Conservation (phyloP, 2,329 filamentous ascomycete genomes). For the Cladophialophora chaetospira region DNA sequence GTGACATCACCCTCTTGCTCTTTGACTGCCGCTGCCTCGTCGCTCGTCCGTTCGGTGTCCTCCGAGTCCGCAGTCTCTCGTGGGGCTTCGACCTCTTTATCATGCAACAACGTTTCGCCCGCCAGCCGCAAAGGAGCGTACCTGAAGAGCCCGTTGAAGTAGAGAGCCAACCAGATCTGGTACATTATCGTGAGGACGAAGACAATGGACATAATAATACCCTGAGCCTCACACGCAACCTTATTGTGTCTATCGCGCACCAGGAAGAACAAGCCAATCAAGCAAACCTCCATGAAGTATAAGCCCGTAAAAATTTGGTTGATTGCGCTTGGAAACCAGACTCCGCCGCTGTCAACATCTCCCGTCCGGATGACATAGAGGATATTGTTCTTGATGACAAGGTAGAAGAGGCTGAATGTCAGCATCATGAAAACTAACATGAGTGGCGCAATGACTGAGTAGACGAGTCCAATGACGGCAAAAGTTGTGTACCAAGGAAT, state of each 20-base stretch:
- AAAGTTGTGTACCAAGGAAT: slow-evolving; percentile 27
- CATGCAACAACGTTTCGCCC: slow-evolving; percentile 19
- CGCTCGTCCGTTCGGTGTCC: slow-evolving; percentile 1
- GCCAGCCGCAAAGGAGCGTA: slow-evolving; percentile 24
- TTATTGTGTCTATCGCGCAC: slow-evolving; percentile 18
- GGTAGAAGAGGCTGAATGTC: slow-evolving; percentile 24
- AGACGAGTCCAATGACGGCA: slow-evolving; percentile 23
- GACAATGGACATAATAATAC: slow-evolving; percentile 24
- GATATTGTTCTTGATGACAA: slow-evolving; percentile 26
- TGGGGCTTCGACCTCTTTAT: slow-evolving; percentile 11
- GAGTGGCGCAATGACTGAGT: slow-evolving; percentile 23
- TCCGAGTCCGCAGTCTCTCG: slow-evolving; percentile 1
- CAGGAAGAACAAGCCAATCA: slow-evolving; percentile 27
- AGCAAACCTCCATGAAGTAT: slow-evolving; percentile 26
- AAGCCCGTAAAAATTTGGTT: slow-evolving; percentile 26
- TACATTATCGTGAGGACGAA: slow-evolving; percentile 21
- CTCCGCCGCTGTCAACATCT: slow-evolving; percentile 19
- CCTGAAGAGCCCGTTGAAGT: slow-evolving; percentile 25
- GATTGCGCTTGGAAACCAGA: slow-evolving; percentile 25
- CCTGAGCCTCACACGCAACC: slow-evolving; percentile 20
- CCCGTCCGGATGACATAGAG: slow-evolving; percentile 24
- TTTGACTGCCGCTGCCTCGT: neutral
- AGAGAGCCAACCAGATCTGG: slow-evolving; percentile 20
- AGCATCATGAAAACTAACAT: slow-evolving; percentile 24
- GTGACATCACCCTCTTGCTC: slow-evolving; percentile 7